These are phyloP conservation scores for Tillandsia leiboldiana DNA, from an alignment of 176 grass and related monocot species.

Conservation along the genomic window DNA sequence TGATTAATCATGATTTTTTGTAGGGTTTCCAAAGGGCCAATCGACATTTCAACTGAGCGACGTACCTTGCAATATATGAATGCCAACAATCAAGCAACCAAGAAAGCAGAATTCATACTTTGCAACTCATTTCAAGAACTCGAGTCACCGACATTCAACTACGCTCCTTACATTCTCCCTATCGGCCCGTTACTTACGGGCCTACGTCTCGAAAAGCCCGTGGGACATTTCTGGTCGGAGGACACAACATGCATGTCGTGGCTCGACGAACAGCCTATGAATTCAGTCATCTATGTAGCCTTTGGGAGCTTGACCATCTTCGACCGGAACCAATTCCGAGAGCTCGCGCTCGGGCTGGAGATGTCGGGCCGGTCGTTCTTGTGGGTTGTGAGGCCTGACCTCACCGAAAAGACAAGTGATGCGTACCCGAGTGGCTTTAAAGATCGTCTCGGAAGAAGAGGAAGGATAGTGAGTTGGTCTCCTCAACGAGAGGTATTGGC, in stretches of 20 bases:
- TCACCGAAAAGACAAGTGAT: background rate
- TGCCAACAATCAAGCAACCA: background rate
- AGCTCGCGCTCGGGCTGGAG: conserved; percentile 46
- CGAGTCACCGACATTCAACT: conserved; percentile 25
- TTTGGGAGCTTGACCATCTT: conserved; percentile 50
- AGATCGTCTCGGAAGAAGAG: background rate
- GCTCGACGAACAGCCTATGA: conserved; percentile 32
- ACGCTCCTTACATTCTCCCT: conserved; percentile 26
- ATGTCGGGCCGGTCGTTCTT: conserved; percentile 33
- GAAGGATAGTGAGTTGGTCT: conserved; percentile 29
- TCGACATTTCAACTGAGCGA: conserved; percentile 28
- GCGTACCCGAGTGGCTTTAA: conserved; percentile 30
- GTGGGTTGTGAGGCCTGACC: conserved; percentile 50
- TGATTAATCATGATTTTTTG: background rate
- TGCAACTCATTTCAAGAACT: conserved; percentile 59
- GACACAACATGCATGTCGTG: conserved; percentile 34
- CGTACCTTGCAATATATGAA: conserved; percentile 2
- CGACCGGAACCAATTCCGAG: conserved; percentile 24
- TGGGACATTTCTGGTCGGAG: conserved; percentile 42
- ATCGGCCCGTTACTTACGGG: conserved; percentile 29
- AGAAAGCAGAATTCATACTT: conserved; percentile 17
- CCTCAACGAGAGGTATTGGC: conserved; percentile 35
- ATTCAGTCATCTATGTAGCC: conserved; percentile 52
- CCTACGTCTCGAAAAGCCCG: background rate
- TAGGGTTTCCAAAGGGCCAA: conserved; percentile 17